Evolutionary conservation across 2,329 filamentous ascomycete genomes (phyloP).

Genomic region (Pseudocercospora eumusae): DNA sequence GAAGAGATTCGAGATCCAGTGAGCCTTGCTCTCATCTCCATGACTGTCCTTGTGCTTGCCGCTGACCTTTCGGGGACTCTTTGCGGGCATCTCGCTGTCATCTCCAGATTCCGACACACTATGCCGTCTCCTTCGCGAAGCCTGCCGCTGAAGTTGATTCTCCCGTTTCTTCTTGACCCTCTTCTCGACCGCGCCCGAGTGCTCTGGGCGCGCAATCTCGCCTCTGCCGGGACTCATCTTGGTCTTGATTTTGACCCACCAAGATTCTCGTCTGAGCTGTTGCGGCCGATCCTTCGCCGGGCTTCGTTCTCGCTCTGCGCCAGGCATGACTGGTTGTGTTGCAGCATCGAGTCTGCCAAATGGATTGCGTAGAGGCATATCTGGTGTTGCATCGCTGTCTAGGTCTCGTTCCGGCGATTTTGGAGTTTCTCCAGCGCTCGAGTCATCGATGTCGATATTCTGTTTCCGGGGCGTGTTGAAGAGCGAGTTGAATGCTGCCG

Average conservation of each 20-base stretch:
- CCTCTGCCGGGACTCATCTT: constrained; percentile 45
- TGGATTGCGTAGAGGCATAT: constrained; percentile 29
- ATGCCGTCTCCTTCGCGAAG: constrained; percentile 34
- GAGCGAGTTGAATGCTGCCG: constrained; percentile 39
- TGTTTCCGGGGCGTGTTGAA: constrained; percentile 44
- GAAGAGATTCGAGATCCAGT: constrained; percentile 53
- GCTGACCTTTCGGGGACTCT: constrained; percentile 34
- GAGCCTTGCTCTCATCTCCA: constrained; percentile 25
- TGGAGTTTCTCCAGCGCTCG: constrained; percentile 54
- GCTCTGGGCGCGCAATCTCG: constrained; percentile 39
- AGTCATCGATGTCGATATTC: constrained; percentile 44
- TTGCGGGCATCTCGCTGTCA: constrained; percentile 29
- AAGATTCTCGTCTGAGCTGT: constrained; percentile 32
- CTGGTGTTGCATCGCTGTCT: constrained; percentile 38
- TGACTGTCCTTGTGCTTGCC: constrained; percentile 22
- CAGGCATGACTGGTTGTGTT: constrained; percentile 21
- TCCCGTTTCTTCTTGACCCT: constrained; percentile 38
- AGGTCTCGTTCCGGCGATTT: constrained; percentile 44
- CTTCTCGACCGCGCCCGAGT: constrained; percentile 45
- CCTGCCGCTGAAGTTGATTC: constrained; percentile 30
- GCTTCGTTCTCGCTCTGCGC: constrained; percentile 28
- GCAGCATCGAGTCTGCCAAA: constrained; percentile 28
- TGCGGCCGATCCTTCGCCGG: constrained; percentile 37
- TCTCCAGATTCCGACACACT: constrained; percentile 39
- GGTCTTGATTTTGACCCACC: constrained; percentile 35